These are phyloP conservation scores for Leavenworthia alabamica DNA, from an alignment of 345 rosid species.

Conservation along the genomic window DNA sequence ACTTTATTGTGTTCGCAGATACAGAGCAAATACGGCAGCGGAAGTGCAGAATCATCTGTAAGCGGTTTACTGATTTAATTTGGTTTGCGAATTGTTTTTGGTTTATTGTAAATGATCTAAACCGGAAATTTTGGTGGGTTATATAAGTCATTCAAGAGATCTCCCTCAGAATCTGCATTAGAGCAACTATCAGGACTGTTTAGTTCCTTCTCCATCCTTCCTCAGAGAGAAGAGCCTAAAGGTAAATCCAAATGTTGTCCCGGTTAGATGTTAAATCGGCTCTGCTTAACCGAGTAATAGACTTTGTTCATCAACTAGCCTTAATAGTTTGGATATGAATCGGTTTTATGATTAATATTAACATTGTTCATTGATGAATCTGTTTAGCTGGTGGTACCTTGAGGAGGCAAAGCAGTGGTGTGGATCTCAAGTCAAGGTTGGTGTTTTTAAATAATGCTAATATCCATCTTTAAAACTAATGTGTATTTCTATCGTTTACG, in stretches of 20 bases:
- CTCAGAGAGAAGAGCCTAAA: constrained; percentile 53
- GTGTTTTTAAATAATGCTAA: background rate
- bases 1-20: constrained; percentile 37
- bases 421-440: constrained; percentile 58
- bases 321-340: background rate
- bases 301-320: background rate
- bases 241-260: constrained; percentile 32
- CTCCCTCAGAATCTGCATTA: constrained; percentile 71
- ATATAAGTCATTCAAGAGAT: constrained; percentile 56
- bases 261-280: background rate
- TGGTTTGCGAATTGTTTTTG: background rate
- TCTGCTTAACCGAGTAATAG: background rate
- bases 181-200: constrained; percentile 67
- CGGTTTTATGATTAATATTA: background rate
- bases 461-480: background rate
- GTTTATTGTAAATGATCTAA: background rate
- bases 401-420: constrained; percentile 68
- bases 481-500: background rate
- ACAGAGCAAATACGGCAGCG: constrained; percentile 72
- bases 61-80: constrained; percentile 7
- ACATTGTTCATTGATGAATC: background rate
- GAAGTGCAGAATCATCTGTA: constrained; percentile 56
- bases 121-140: background rate
- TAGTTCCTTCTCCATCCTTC: constrained; percentile 57
- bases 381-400: constrained; percentile 44